These are phyloP conservation scores for Penicillium thymicola DNA, from an alignment of 2,329 filamentous ascomycete genomes.

Conservation along the genomic window DNA sequence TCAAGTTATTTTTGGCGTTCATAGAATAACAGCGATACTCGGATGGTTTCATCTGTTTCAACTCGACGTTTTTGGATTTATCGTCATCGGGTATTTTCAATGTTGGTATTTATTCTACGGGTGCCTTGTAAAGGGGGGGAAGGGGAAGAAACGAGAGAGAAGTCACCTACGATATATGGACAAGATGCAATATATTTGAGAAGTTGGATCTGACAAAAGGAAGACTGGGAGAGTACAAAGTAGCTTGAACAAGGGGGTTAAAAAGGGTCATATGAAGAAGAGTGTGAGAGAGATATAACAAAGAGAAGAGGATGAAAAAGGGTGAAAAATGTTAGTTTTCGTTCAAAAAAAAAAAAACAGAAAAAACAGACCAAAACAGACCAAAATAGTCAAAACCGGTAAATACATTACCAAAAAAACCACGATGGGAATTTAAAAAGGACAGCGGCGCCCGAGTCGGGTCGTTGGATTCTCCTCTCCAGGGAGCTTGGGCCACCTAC, in stretches of 20 bases:
- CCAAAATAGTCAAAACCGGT: not conserved
- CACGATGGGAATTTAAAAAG: slow-evolving; percentile 36
- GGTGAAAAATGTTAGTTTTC: not conserved
- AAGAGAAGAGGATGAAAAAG: not conserved
- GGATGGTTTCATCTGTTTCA: slow-evolving; percentile 29
- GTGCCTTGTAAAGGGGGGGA: not conserved
- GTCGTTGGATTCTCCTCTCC: slow-evolving; percentile 7
- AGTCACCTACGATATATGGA: not conserved
- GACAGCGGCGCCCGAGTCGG: slow-evolving; percentile 24
- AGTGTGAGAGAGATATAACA: not conserved
- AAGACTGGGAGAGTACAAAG: not conserved
- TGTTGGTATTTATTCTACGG: slow-evolving; percentile 12
- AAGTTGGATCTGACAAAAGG: slow-evolving; percentile 1
- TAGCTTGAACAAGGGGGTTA: not conserved
- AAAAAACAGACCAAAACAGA: not conserved
- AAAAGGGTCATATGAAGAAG: not conserved
- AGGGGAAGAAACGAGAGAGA: not conserved
- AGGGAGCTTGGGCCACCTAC: slow-evolving; percentile 19
- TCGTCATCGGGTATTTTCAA: slow-evolving; percentile 36
- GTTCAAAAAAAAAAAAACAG: not conserved
- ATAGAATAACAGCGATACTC: slow-evolving; percentile 37
- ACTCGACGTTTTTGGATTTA: slow-evolving; percentile 19
- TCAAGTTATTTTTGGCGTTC: slow-evolving; percentile 54
- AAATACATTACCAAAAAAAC: slow-evolving; percentile 9
- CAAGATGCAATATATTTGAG: not conserved